Base-by-base conservation (phyloP, 179 eudicot genomes). In the Vitellaria paradoxa region DNA sequence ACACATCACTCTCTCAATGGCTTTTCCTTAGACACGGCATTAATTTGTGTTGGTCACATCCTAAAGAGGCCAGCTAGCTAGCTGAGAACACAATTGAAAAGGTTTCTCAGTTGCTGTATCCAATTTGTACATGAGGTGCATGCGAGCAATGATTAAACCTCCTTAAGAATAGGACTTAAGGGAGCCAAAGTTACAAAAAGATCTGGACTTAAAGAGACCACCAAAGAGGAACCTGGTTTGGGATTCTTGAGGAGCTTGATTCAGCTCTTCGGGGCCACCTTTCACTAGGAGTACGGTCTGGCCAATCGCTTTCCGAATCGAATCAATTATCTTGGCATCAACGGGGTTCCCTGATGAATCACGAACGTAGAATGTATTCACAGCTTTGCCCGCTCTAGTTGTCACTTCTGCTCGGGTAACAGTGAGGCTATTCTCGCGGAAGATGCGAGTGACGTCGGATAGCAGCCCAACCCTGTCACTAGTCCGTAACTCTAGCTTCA, bases 181-280 rank as follows among this genome's bases (percentile, higher is more conserved):
- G 86, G 90, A 80, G 15, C 98, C 96, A 74, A 95, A 91, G 74
- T 93, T 93, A 62, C 88, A 85, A 70, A 95, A 93, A 3, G 99
- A 93, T 83, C 89, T 86, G n/a, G 97, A 91, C 86, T 93, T 95
- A 74, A 95, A 95, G 18, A 95, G 93, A 37, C 97, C 92, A n/a
- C 99, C 91, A 69, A 95, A 95, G 17, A 94, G 88, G 81, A 83
- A 91, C 79, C 91, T 81, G 20, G 95, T 87, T 42, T 94, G 93
- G 15, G 97, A 91, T 77, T 95, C 97, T 85, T 93, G 95, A 0
- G 87, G 73, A 6, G 3, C 78, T 78, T 84, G 89, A 70, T 85
- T 91, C 15, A 73, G 67, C 9, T 89, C 95, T 18, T 86, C 89
- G 0, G 86, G 84, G 68, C 70, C 74, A 59, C 92, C 91, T 84